Base-by-base conservation (phyloP, 176 grass and related monocot species). In the Areca catechu region DNA sequence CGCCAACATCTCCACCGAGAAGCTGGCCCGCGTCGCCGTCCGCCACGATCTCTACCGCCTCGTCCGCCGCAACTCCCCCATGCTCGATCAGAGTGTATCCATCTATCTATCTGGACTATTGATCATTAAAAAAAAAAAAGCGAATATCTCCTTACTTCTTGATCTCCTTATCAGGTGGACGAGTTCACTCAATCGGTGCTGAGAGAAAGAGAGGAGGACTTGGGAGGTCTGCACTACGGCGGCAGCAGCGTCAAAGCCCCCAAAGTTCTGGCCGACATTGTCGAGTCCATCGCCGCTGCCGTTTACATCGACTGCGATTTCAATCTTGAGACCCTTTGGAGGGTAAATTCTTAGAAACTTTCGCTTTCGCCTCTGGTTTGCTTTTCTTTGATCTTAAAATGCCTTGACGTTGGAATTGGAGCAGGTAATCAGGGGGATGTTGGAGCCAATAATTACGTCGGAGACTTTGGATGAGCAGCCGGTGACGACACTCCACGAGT, bases 381-480 rank as follows among this genome's bases (percentile, higher is more conserved):
- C 50, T 12, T 54, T 74, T 15, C 49, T 18, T 28, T 68, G 19
- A 25, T 57, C 4, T 27, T 22, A 57, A 3, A 14, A 43, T 43
- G 7, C 34, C 34, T 12, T 14, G 1, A 21, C 7, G 5, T 24
- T 4, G 19, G 18, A 22, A 1, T 15, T 4, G 20, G 14, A n/a
- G 19, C 34, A 95, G 90, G 76, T 83, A 51, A 73, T 82, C 48
- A 86, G 70, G 69, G 66, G 67, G 27, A 49, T 89, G 22, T 63
- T 95, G 62, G 82, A 89, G 76, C 82, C 90, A 6, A 74, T 95
- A 69, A 61, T 95, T 62, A 95, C 86, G 4, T 66, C 61, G 56
- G 82, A 95, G 76, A 89, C 70, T 34, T 27, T 89, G 56, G 67
- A 85, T 23, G 82, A 95, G 77, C 86, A 95, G 72, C 90, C 90